Evolutionary conservation across 106 monocot species (phyloP).

Genomic region (Dioscorea alata): DNA sequence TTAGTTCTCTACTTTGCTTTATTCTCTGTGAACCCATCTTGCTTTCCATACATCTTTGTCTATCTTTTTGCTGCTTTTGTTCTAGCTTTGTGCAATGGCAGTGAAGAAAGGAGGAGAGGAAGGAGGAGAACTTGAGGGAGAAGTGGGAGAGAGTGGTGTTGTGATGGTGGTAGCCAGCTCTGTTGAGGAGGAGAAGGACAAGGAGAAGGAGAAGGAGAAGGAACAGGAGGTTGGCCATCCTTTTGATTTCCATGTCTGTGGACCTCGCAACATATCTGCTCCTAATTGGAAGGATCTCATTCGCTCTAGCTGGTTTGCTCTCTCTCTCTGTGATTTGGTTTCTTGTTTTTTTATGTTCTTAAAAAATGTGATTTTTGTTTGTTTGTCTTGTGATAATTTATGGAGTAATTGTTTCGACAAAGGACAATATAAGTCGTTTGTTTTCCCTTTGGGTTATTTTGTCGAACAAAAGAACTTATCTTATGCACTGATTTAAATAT

Average conservation of each 20-base stretch:
- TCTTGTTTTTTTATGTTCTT: not conserved
- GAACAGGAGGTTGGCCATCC: slow-evolving; percentile 10
- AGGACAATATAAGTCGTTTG: not conserved
- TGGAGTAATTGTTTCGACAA: not conserved
- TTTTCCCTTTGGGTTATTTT: not conserved
- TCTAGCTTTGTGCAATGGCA: not conserved
- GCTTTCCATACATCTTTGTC: too few relatives aligned
- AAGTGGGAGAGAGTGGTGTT: not conserved
- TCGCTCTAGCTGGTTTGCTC: slow-evolving; percentile 35
- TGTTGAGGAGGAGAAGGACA: not conserved
- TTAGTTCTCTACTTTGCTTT: too few relatives aligned
- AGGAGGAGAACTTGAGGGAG: slow-evolving; percentile 3
- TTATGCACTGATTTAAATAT: not conserved
- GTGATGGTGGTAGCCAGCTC: not conserved
- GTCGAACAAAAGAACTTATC: not conserved
- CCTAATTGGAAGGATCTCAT: slow-evolving; percentile 44
- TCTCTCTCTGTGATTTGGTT: not conserved
- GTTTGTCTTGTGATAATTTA: not conserved
- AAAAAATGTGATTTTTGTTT: not conserved
- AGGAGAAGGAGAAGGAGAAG: not conserved
- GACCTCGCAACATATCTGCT: slow-evolving; percentile 34
- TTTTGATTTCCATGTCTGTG: slow-evolving; percentile 36
- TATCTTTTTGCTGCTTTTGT: too few relatives aligned
- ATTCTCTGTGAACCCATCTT: too few relatives aligned
- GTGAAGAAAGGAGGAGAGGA: not conserved